Conservation (phyloP, 208 protist genomes). For the Trypanosoma lewisi region DNA sequence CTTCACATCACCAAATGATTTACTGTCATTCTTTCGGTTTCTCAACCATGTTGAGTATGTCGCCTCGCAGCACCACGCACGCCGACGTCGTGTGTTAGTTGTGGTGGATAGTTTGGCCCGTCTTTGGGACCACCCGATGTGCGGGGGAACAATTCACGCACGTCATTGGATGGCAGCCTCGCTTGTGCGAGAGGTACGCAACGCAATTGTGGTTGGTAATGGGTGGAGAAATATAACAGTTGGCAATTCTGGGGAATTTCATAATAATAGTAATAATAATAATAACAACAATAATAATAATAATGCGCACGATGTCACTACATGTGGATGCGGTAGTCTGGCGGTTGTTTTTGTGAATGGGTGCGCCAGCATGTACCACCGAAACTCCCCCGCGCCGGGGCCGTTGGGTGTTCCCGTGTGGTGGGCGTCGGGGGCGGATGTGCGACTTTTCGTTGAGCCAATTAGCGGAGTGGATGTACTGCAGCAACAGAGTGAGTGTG, state of each 20-base stretch:
- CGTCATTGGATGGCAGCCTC: conserved; percentile 25
- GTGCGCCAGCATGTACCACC: conserved; percentile 2
- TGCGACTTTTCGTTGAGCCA: conserved; percentile 24
- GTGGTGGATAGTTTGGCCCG: conserved; percentile 19
- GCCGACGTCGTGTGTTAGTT: conserved; percentile 16
- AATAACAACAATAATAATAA: no score
- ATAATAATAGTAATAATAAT: background rate
- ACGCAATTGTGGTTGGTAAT: conserved; percentile 19
- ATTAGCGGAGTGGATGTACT: background rate
- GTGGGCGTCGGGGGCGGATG: conserved; percentile 20
- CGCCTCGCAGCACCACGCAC: background rate
- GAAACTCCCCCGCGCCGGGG: background rate
- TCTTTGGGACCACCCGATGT: conserved; percentile 19
- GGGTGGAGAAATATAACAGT: conserved; percentile 5
- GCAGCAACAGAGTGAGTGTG: background rate
- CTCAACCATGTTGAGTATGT: conserved; percentile 14
- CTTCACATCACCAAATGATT: conserved; percentile 21
- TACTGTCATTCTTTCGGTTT: conserved; percentile 24
- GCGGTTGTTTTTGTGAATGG: conserved; percentile 24
- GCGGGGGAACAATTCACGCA: conserved; percentile 11
- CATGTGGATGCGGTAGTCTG: conserved; percentile 5
- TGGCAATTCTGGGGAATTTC: background rate
- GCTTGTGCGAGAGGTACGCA: conserved; percentile 20
- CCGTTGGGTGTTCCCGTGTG: conserved; percentile 21
- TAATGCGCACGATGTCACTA: background rate